These are phyloP conservation scores for Suillus cothurnatus DNA, from an alignment of 768 basidiomycete genomes.

Conservation along the genomic window DNA sequence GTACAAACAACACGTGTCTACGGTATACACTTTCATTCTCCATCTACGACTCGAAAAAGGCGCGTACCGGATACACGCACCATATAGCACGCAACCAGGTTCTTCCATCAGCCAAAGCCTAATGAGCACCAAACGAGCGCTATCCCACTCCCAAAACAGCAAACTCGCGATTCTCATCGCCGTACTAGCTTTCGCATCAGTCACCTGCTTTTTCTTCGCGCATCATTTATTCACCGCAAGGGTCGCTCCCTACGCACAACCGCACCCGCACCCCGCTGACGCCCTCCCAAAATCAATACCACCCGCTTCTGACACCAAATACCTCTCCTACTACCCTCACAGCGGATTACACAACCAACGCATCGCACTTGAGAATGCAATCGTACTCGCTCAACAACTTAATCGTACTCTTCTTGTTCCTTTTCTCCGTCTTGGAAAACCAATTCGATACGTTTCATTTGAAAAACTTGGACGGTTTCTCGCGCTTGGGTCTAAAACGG, in stretches of 20 bases:
- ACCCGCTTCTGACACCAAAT: constrained; percentile 45
- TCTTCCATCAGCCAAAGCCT: constrained; percentile 23
- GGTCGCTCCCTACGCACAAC: constrained; percentile 33
- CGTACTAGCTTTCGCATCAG: constrained; percentile 48
- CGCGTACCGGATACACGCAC: constrained; percentile 58
- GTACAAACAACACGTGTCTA: constrained; percentile 2
- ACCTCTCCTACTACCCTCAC: constrained; percentile 78
- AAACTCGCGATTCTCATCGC: constrained; percentile 46
- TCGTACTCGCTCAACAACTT: constrained; percentile 67
- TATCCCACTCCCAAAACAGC: constrained; percentile 23
- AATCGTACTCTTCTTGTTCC: constrained; percentile 81
- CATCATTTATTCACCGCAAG: constrained; percentile 68
- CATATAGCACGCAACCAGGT: constrained; percentile 31
- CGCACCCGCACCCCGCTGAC: constrained; percentile 29
- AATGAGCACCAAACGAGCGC: constrained; percentile 10
- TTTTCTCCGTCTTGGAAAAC: constrained; percentile 69
- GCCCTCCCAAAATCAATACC: constrained; percentile 32
- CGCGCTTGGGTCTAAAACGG: constrained; percentile 51
- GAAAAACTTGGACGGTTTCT: constrained; percentile 49
- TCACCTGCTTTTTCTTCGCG: constrained; percentile 58
- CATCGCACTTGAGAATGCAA: constrained; percentile 85
- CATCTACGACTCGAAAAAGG: constrained; percentile 69
- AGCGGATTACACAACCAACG: constrained; percentile 88
- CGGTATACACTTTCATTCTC: constrained; percentile 45
- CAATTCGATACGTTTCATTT: constrained; percentile 61